A percentile compares a stretch with the other conserved stretches of the same genome.
Conservation (phyloP, 2,329 filamentous ascomycete genomes). For the Salinomyces thailandicus region DNA sequence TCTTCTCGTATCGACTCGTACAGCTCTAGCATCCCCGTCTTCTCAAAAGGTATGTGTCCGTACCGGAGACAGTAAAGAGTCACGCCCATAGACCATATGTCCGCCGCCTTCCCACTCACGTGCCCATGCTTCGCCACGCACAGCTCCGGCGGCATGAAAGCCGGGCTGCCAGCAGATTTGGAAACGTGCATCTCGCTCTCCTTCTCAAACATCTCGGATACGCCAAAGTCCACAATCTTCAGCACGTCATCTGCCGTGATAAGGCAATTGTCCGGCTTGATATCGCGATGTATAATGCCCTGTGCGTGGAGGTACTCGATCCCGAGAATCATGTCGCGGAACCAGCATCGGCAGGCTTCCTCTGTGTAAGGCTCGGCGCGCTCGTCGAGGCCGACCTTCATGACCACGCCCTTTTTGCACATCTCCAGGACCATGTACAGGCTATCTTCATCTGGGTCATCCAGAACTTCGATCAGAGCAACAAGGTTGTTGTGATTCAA, state of each 20-base stretch:
- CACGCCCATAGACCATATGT: constrained; percentile 98
- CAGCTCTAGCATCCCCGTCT: constrained; percentile 67
- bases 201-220: constrained; percentile 97
- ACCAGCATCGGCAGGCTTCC: constrained; percentile 80
- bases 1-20: constrained; percentile 80
- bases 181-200: constrained; percentile 75
- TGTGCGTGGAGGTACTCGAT: constrained; percentile 95
- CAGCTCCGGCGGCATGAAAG: constrained; percentile 86
- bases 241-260: constrained; percentile 85
- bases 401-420: constrained; percentile 95
- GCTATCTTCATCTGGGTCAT: constrained; percentile 90
- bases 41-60: constrained; percentile 77
- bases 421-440: constrained; percentile 98
- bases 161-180: constrained; percentile 89
- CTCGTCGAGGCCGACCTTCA: constrained; percentile 87
- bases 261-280: constrained; percentile 94
- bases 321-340: constrained; percentile 84
- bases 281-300: constrained; percentile 89
- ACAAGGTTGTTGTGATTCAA: constrained; percentile 92
- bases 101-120: constrained; percentile 78
- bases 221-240: constrained; percentile 97
- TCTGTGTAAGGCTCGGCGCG: constrained; percentile 69
- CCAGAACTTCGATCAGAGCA: constrained; percentile 81
- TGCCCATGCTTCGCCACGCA: constrained; percentile 79
- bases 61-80: constrained; percentile 89